Percentiles rank a stretch among this genome's conserved stretches.
These are phyloP conservation scores for Ochetophila trinervis DNA, from an alignment of 306 rosid genomes.

Conservation along the genomic window DNA sequence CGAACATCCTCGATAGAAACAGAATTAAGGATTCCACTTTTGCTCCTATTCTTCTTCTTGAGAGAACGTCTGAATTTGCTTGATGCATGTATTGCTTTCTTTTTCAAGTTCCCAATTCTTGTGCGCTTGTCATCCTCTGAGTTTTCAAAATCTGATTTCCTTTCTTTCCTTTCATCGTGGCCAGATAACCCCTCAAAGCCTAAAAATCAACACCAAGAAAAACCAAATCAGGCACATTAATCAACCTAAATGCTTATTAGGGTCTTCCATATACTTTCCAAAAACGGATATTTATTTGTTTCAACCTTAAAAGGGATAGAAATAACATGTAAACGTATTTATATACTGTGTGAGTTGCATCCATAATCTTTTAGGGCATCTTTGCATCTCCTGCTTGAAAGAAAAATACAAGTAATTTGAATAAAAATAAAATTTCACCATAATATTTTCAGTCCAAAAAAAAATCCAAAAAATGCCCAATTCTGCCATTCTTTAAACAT, in stretches of 20 bases:
- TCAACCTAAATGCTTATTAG: not conserved
- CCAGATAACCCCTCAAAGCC: constrained; percentile 80
- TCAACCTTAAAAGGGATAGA: not conserved
- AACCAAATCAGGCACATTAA: not conserved
- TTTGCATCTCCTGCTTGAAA: not conserved
- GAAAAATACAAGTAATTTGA: not conserved
- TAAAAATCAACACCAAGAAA: constrained; percentile 15
- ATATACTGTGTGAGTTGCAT: no score
- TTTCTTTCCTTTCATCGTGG: constrained; percentile 62
- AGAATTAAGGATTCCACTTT: constrained; percentile 36
- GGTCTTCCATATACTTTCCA: not conserved
- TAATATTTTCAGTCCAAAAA: not conserved
- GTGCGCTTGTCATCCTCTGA: constrained; percentile 79
- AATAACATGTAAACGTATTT: no score
- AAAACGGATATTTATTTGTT: not conserved
- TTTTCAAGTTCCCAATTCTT: constrained; percentile 64
- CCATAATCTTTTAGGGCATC: no score
- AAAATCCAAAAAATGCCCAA: no score
- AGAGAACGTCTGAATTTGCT: constrained; percentile 81
- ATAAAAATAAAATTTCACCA: not conserved
- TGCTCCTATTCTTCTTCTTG: constrained; percentile 58
- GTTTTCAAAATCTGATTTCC: constrained; percentile 69
- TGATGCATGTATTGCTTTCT: constrained; percentile 81
- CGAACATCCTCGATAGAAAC: constrained; percentile 86
- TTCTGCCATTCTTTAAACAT: no score